phyloP scores from a whole-genome alignment of 345 rosid species.

The Acer campestre region DNA sequence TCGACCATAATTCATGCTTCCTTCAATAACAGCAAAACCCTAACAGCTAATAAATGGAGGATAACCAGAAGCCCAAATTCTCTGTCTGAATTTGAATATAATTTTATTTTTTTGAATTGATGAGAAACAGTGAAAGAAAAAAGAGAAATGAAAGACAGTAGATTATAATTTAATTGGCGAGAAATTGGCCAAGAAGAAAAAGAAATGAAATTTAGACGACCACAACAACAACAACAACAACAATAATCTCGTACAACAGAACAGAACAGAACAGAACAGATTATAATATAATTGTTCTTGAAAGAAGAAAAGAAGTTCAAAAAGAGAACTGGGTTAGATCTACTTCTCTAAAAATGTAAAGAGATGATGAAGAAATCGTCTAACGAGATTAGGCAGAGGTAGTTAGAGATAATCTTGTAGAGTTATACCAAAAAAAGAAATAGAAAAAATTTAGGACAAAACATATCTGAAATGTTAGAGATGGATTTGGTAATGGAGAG shows the following conservation, averaged over 20 bases:
- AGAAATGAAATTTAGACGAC: background rate
- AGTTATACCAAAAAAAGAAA: too few relatives aligned
- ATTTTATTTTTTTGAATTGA: background rate
- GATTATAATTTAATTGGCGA: too few relatives aligned
- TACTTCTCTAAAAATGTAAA: background rate
- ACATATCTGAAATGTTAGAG: too few relatives aligned
- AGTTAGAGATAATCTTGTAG: too few relatives aligned
- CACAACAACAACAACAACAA: background rate
- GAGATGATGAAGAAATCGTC: background rate
- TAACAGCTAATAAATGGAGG: constrained; percentile 16
- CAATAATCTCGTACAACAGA: background rate
- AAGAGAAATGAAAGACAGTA: too few relatives aligned
- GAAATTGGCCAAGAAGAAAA: background rate
- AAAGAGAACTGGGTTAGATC: constrained; percentile 22
- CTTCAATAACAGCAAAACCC: constrained; percentile 30
- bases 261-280: background rate
- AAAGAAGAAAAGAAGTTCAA: background rate
- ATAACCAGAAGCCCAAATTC: constrained; percentile 15
- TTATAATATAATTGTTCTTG: background rate
- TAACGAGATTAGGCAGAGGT: background rate
- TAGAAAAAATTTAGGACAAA: too few relatives aligned
- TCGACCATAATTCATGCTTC: constrained; percentile 53
- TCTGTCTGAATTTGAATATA: constrained; percentile 1
- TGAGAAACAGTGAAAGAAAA: constrained; percentile 6
- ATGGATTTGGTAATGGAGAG: too few relatives aligned